Base-by-base conservation (phyloP, 108 stramenopile species). In the Chaetoceros muelleri region DNA sequence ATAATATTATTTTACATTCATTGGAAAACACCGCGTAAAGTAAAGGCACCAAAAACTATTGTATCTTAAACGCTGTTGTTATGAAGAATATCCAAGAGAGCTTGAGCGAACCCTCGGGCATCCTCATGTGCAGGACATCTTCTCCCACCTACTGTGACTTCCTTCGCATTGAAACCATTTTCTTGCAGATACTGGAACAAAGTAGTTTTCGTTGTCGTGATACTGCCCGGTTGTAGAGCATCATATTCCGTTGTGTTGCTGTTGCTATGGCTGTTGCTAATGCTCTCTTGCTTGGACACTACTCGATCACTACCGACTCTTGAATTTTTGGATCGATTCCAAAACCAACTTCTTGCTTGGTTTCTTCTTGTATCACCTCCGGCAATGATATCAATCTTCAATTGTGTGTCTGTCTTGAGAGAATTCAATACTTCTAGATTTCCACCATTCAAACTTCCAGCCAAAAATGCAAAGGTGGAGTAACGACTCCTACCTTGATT, bases 401-500 rank as follows among this genome's bases (percentile, higher is more conserved):
- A 56, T 34, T 50, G 24, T 10, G 21, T 31, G 24, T 61, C 5
- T 10, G 34, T 45, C 25, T 58, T 55, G 21, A 76, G 48, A 30
- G 57, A 29, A 48, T 64, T 58, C 34, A 81, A 60, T 46, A 73
- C 75, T 10, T 52, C 51, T 16, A 0, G 5, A 30, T 76, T 75
- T 55, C 80, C 80, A 52, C 74, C 80, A 44, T 75, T 75, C 23
- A 81, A 48, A 1, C 71, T 55, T 21, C 80, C 80, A n/a, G 80
- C 76, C 23, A 81, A 61, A 52, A 81, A 81, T 5, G 80, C 68
- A 66, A 81, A 78, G 23, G 80, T 81, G 3, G 80, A 74, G 53
- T 75, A 81, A 21, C 55, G 53, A 24, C 67, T 65, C 44, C 26
- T 49, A 31, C 73, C 73, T 19, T 62, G 27, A 58, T 66, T 46